Base-by-base conservation (phyloP, 1,139 yeast genomes). In the Lodderomyces theae region DNA sequence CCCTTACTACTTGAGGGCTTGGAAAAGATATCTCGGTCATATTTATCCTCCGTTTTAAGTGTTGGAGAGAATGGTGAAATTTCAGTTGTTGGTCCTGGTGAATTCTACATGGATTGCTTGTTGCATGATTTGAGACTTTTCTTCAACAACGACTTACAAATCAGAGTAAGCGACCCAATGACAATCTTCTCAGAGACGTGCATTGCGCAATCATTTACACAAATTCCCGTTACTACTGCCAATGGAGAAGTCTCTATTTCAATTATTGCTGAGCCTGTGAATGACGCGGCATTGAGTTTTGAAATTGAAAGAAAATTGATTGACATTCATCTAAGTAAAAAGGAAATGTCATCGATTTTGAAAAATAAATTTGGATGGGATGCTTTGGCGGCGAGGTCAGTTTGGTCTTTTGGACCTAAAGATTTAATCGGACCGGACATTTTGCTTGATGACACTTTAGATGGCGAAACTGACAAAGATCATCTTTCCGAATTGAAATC, bases 21-120 rank as follows among this genome's bases (percentile, higher is more conserved):
- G 38, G 69, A 85, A 45, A 77, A 72, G 43, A 66, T 85, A 19
- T 76, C 76, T 48, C 79, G 77, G 48, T 66, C 83, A 1, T 90
- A 86, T 54, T 73, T 86, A 11, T 80, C 90, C 5, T 70, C 82
- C 28, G 72, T 73, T 22, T 67, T 87, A 6, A 79, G 75, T 47
- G 90, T 86, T 1, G 96, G 88, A 57, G 95, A 86, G 50, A 84
- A 90, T 42, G 97, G 97, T 1, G 97, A 90, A 53, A 88, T 85
- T 57, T 80, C 82, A 0, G 58, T 94, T 1, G 56, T 82, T 22
- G 96, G 94, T 0, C 79, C 89, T 3, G 98, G 98, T 4, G 98
- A 94, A 56, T 56, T 92, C 13, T 88, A 86, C 55, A 61, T 94
- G 64, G 98, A 94, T 60, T 86, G 95, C 51, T 66, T 86, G 22